Conservation (phyloP, 73 alveolate genomes). For the Tetrahymena borealis region DNA sequence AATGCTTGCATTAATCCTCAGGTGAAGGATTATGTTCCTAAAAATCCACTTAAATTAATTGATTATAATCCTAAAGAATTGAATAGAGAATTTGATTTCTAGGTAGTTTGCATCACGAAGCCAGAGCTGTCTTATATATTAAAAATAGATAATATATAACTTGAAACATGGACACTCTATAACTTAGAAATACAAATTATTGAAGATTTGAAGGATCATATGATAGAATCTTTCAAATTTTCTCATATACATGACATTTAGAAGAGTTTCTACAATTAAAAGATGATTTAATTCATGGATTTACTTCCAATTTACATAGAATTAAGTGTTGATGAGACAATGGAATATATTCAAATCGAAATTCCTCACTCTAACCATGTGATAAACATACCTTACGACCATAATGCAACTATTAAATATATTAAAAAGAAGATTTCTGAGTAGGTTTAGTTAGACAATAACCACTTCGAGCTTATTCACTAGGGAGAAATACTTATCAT, state of each 20-base stretch:
- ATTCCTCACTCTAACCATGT: background rate
- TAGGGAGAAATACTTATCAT: background rate
- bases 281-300: background rate
- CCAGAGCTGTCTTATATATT: background rate
- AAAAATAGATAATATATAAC: background rate
- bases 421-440: background rate
- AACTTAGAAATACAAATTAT: background rate
- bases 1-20: background rate
- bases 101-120: background rate
- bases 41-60: background rate
- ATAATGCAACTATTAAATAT: background rate
- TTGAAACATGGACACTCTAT: background rate
- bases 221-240: background rate
- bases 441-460: background rate
- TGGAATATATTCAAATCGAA: background rate
- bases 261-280: background rate
- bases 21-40: background rate
- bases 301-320: background rate
- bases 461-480: background rate
- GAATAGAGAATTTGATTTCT: background rate
- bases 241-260: background rate
- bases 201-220: background rate
- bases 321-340: background rate
- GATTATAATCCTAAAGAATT: background rate
- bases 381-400: background rate